Base-by-base conservation (phyloP, 352 stramenopile genomes). In the Phytopythium cucurbitacearum region DNA sequence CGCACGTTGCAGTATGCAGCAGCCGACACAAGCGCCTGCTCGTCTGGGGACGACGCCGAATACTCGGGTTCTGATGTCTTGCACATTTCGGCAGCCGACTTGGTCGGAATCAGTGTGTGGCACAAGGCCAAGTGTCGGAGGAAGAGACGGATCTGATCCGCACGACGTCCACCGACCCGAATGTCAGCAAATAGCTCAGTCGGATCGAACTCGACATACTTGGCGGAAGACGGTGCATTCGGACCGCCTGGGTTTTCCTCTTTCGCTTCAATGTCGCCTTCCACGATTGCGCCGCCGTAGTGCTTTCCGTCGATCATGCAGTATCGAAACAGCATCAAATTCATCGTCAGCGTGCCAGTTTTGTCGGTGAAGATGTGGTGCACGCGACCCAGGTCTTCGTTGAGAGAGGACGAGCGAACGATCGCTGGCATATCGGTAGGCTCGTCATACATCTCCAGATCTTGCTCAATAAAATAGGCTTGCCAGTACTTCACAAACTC, bases 401-500 rank as follows among this genome's bases (percentile, higher is more conserved):
- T 97, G 8, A 98, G 64, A 7, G 76, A 77, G 21, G 80, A 91
- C 8, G 84, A 87, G 36, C 82, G 79, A 34, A 94, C 85, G 51
- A 89, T 80, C 10, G 80, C 80, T 13, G 80, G 85, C 8, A 77
- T 98, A 60, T 98, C 85, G 0, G 86, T 96, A 37, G 77, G 67
- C 38, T 80, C 74, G 58, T 99, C 85, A 53, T 97, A 97, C 86
- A 97, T 96, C 32, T 92, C 72, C 11, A 96, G 51, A 46, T 97
- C 84, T 54, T 90, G 88, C 46, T 97, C 82, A 42, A 99, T 94
- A 62, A 98, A 98, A 44, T 96, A 90, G 42, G 94, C 87, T 69
- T 98, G 93, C 70, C 86, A 94, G 55, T 98, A 97, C 58, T 97
- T 98, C 43, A 98, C 89, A 34, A 98, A 91, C 68, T 98, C 93